Base-by-base conservation (phyloP, 2,329 filamentous ascomycete genomes). In the Exophiala oligosperma region DNA sequence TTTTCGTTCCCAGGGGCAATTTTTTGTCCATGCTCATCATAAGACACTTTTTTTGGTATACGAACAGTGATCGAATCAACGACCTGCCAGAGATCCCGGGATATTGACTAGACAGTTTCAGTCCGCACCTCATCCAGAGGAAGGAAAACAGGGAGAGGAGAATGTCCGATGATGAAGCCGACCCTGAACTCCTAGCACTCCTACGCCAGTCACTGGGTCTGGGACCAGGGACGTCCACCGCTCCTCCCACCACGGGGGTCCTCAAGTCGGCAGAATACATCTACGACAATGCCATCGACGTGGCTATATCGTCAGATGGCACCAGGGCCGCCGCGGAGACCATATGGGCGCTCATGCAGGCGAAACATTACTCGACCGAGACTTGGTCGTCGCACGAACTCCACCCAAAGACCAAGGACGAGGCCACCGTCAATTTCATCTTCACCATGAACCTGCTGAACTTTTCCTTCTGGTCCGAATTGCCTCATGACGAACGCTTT, bases 381-480 rank as follows among this genome's bases (percentile, higher is more conserved):
- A 89, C 86, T 7, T 99, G 94, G 94, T 85, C 90, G 12, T 83
- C 89, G 68, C 92, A 97, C 73, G 90, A 94, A 71, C 79, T 99
- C 40, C 94, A 99, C 69, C 94, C 94, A 1, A 49, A 61, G 29
- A 69, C 83, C 43, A 91, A 91, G 69, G 87, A 95, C 70, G 89
- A 91, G 69, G 81, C 75, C 51, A 92, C 91, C 0, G 85, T 96
- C 23, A 88, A 90, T 63, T 97, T 99, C 71, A 93, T 99, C 68
- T 97, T 99, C 72, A 91, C 90, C 21, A 96, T 99, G 91, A 94
- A 99, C 72, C 74, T 99, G 28, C 78, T 99, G 51, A 99, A 99
- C 72, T 99, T 97, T 71, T 95, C 88, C 23, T 99, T 99, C 73
- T 99, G 94, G 94, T 95, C 91, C 12, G 87, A 90, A 52, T 75